Conservation (phyloP, 169 alveolate genomes). For the Amoebophrya sp. region DNA sequence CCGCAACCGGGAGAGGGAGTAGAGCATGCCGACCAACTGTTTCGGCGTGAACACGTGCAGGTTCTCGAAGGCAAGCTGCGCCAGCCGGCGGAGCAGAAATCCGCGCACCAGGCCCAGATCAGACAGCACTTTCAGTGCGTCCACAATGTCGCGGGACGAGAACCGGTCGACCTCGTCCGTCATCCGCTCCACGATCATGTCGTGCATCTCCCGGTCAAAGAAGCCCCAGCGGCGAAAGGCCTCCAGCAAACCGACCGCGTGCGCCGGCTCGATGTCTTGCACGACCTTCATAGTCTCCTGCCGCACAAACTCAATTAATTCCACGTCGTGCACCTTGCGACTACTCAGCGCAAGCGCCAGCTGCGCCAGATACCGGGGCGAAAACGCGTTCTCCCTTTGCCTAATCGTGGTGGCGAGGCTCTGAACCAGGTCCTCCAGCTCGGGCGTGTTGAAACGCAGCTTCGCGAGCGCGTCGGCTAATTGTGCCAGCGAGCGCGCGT, state of each 20-base stretch:
- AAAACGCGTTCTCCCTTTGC: constrained; percentile 35
- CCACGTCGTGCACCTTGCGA: neutral
- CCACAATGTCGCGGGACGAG: neutral
- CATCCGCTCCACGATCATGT: constrained; percentile 51
- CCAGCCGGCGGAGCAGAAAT: constrained; percentile 54
- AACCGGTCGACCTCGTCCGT: constrained; percentile 50
- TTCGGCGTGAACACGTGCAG: constrained; percentile 46
- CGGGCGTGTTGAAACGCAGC: constrained; percentile 40
- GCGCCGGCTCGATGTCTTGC: constrained; percentile 46
- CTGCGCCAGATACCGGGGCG: constrained; percentile 42
- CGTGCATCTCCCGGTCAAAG: constrained; percentile 50
- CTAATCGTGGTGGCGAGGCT: constrained; percentile 33
- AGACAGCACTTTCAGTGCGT: neutral
- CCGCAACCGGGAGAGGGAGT: constrained; percentile 44
- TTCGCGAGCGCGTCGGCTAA: constrained; percentile 34
- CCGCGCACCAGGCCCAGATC: constrained; percentile 51
- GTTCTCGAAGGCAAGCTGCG: constrained; percentile 55
- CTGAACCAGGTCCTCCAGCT: constrained; percentile 40
- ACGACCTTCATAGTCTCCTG: constrained; percentile 46
- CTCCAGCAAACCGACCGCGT: constrained; percentile 44
- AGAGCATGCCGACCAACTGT: constrained; percentile 43
- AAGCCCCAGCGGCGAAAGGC: constrained; percentile 54
- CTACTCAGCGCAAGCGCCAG: neutral
- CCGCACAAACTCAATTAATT: constrained; percentile 38
- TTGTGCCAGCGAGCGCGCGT: constrained; percentile 36